Evolutionary conservation across 83 land plant species (phyloP).

Genomic region (Diphasiastrum complanatum): DNA sequence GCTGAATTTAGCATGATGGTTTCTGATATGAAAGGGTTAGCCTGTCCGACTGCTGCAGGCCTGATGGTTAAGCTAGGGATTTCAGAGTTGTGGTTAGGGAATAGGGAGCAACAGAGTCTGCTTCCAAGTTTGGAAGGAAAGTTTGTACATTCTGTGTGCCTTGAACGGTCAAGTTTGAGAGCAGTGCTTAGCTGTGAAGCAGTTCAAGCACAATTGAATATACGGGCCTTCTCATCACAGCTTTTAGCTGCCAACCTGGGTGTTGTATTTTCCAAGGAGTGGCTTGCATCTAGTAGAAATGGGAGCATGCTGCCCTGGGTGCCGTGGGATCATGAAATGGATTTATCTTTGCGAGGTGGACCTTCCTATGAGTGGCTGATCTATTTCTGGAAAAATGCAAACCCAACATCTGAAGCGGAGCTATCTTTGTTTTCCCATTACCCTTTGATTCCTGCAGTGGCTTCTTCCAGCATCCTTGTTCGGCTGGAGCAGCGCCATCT

Average conservation of each 20-base stretch:
- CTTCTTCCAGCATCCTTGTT: conserved; percentile 53
- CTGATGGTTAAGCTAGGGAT: conserved; percentile 50
- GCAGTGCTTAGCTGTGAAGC: conserved; percentile 35
- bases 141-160: conserved; percentile 64
- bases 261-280: conserved; percentile 43
- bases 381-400: conserved; percentile 61
- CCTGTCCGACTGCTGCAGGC: conserved; percentile 69
- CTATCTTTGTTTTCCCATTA: conserved; percentile 68
- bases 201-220: conserved; percentile 43
- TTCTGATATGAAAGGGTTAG: conserved; percentile 67
- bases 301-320: conserved; percentile 62
- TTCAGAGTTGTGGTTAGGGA: conserved; percentile 76
- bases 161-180: conserved; percentile 47
- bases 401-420: conserved; percentile 40
- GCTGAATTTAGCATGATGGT: conserved; percentile 21
- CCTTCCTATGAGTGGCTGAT: conserved; percentile 80
- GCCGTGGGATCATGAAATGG: conserved; percentile 50
- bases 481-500: conserved; percentile 59
- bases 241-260: conserved; percentile 54
- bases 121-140: conserved; percentile 49
- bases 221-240: conserved; percentile 52
- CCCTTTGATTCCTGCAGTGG: conserved; percentile 84
- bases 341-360: conserved; percentile 26
- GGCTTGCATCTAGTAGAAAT: conserved; percentile 47
- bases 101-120: conserved; percentile 61